Conservation (phyloP, 2,329 filamentous ascomycete species). For the Endothia cerciana region DNA sequence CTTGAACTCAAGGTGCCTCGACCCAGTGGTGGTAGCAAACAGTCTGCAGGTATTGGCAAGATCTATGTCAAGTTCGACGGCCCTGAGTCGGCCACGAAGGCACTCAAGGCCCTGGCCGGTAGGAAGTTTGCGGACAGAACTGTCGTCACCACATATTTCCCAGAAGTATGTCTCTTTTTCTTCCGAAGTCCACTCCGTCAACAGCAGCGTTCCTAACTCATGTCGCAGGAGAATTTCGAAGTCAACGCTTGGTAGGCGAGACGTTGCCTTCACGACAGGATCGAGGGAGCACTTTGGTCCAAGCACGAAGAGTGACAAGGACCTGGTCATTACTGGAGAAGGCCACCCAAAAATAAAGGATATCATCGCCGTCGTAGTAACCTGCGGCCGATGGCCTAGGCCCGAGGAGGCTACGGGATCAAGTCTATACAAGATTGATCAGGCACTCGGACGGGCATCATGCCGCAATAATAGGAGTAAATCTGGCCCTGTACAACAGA, state of each 20-base stretch:
- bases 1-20: slow-evolving; percentile 91
- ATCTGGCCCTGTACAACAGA: slow-evolving; percentile 5
- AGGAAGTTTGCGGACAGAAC: slow-evolving; percentile 96
- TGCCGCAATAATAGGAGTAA: neutral
- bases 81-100: slow-evolving; percentile 77
- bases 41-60: slow-evolving; percentile 91
- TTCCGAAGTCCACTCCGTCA: neutral
- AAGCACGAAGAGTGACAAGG: neutral
- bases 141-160: slow-evolving; percentile 95
- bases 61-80: slow-evolving; percentile 95
- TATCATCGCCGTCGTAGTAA: neutral
- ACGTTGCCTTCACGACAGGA: no score
- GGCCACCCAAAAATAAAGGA: neutral
- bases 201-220: neutral
- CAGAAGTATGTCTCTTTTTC: slow-evolving; percentile 65
- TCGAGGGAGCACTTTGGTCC: neutral
- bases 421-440: neutral
- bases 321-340: neutral
- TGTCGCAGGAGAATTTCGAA: slow-evolving; percentile 83
- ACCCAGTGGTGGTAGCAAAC: slow-evolving; percentile 79
- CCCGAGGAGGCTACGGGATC: neutral
- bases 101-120: slow-evolving; percentile 86
- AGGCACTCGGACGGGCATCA: neutral
- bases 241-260: slow-evolving; percentile 76
- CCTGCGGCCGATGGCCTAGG: neutral